Evolutionary conservation across 305 asterid species (phyloP).

Genomic region (Caryopteris hybrid): DNA sequence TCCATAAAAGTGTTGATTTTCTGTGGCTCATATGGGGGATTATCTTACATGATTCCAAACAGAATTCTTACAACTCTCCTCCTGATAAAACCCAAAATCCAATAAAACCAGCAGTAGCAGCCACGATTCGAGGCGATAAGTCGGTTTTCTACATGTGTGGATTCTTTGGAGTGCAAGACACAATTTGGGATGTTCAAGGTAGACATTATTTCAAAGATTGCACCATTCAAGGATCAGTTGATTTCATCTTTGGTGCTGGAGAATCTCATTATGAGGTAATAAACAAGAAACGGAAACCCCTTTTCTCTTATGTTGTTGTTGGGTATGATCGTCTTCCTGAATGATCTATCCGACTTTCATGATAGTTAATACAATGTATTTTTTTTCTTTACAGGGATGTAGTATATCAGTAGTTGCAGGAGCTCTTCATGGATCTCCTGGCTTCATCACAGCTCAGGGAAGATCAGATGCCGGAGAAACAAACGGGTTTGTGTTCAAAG

Average conservation of each 20-base stretch:
- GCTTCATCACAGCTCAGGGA: conserved; percentile 78
- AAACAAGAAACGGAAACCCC: no score
- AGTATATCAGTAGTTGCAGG: conserved; percentile 36
- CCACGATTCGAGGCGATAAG: conserved; percentile 45
- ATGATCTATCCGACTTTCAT: no score
- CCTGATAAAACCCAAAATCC: conserved; percentile 11
- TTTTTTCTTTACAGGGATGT: conserved; percentile 38
- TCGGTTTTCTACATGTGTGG: conserved; percentile 37
- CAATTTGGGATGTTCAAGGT: conserved; percentile 59
- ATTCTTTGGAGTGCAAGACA: conserved; percentile 55
- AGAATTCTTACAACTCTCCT: conserved; percentile 59
- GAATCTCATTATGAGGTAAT: conserved; percentile 60
- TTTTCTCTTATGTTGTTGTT: no score
- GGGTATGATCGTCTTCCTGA: no score
- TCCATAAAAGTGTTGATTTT: no score
- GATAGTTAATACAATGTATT: no score
- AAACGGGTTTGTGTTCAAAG: conserved; percentile 67
- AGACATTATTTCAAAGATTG: conserved; percentile 56
- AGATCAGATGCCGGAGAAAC: conserved; percentile 34
- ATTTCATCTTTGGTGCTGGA: conserved; percentile 64
- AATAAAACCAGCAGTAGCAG: conserved; percentile 41
- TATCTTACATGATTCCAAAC: background rate
- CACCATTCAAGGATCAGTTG: conserved; percentile 50
- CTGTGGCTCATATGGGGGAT: background rate
- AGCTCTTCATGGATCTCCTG: conserved; percentile 23